Evolutionary conservation across 345 rosid species (phyloP).

Genomic region (Turnera subulata): DNA sequence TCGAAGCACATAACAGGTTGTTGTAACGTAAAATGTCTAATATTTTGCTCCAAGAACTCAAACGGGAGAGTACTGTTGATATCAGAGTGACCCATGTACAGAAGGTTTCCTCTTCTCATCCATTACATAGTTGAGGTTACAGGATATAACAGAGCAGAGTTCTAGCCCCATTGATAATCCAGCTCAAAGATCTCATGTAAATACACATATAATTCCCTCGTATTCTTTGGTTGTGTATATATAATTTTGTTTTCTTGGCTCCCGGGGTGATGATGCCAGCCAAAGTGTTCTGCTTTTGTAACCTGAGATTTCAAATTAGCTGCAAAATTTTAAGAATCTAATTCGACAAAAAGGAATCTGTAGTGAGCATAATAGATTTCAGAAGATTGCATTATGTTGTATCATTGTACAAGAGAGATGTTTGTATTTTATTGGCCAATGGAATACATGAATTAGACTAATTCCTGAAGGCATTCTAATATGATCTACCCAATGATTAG

Average conservation of each 20-base stretch:
- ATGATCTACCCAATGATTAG: too few relatives aligned
- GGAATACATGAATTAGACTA: too few relatives aligned
- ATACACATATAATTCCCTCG: not conserved
- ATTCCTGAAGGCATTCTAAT: too few relatives aligned
- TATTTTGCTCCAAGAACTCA: too few relatives aligned
- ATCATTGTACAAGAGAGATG: not conserved
- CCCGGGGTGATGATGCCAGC: not conserved
- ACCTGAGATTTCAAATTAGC: not conserved
- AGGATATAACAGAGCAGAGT: not conserved
- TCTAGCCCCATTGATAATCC: not conserved
- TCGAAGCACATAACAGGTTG: slow-evolving; percentile 57
- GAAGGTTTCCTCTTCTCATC: not conserved
- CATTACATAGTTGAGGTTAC: slow-evolving; percentile 5
- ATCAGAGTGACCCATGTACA: slow-evolving; percentile 17
- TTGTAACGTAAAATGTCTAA: slow-evolving; percentile 19
- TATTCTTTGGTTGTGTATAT: slow-evolving; percentile 23
- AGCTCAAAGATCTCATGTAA: slow-evolving; percentile 4
- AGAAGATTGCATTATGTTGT: not conserved
- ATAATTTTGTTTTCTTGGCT: slow-evolving; percentile 8
- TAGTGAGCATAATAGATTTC: not conserved
- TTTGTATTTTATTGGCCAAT: too few relatives aligned
- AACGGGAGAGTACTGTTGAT: not conserved
- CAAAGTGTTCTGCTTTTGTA: not conserved
- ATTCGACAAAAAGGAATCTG: too few relatives aligned
- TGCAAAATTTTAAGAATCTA: not conserved